Conservation (phyloP, 495 filamentous ascomycete genomes). For the Jackrogersella minutella region DNA sequence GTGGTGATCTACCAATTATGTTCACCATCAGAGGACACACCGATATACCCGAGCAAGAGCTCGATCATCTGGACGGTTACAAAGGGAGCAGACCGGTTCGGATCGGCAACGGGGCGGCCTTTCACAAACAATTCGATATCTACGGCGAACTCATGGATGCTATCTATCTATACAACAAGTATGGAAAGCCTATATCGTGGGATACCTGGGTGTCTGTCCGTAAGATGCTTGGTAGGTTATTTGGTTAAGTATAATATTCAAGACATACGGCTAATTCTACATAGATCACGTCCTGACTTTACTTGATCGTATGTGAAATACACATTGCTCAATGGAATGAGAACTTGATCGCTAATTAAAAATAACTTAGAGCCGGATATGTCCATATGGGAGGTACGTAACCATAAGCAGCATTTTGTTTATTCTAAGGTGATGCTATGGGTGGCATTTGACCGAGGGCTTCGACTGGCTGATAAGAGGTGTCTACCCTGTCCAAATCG, state of each 20-base stretch:
- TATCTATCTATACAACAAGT: slow-evolving; percentile 81
- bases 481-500: slow-evolving; percentile 74
- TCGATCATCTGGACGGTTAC: slow-evolving; percentile 73
- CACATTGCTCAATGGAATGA: background rate
- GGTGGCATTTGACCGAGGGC: slow-evolving; percentile 76
- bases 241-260: no score
- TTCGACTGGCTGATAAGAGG: slow-evolving; percentile 74
- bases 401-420: slow-evolving; percentile 73
- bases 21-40: slow-evolving; percentile 76
- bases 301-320: slow-evolving; percentile 47
- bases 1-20: slow-evolving; percentile 75
- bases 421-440: slow-evolving; percentile 81
- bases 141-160: slow-evolving; percentile 79
- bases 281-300: slow-evolving; percentile 63
- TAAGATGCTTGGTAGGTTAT: slow-evolving; percentile 62
- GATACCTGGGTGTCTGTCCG: slow-evolving; percentile 72
- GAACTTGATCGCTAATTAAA: background rate
- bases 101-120: slow-evolving; percentile 78
- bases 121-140: slow-evolving; percentile 77
- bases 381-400: slow-evolving; percentile 82
- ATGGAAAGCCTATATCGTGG: slow-evolving; percentile 76
- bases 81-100: slow-evolving; percentile 71
- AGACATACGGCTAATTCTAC: background rate
- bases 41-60: slow-evolving; percentile 72
- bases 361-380: slow-evolving; percentile 65